Percentiles rank a stretch among this genome's conserved stretches.
phyloP scores from a whole-genome alignment of 805 yeast species.

The Candida nonsorbophila region DNA sequence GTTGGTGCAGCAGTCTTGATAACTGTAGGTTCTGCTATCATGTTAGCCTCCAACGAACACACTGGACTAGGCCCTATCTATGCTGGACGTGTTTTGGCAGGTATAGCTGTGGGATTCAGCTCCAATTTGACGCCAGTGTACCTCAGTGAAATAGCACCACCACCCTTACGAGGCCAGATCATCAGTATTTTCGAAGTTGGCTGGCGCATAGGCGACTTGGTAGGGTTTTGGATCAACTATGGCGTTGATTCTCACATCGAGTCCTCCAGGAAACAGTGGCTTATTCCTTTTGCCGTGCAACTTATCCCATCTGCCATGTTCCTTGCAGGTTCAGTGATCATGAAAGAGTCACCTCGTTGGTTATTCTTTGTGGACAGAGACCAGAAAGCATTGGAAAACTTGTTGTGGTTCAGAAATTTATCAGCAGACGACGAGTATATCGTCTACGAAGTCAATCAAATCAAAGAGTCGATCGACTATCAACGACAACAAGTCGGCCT shows the following conservation, averaged over 20 bases:
- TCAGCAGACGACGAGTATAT: slow-evolving; percentile 30
- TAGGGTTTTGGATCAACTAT: slow-evolving; percentile 12
- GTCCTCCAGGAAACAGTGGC: slow-evolving; percentile 26
- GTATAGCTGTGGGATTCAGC: slow-evolving; percentile 30
- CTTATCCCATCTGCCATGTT: slow-evolving; percentile 32
- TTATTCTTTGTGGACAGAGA: slow-evolving; percentile 22
- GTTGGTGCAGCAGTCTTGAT: slow-evolving; percentile 25
- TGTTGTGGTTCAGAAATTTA: slow-evolving; percentile 29
- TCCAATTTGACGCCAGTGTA: slow-evolving; percentile 34
- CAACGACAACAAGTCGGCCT: slow-evolving; percentile 24
- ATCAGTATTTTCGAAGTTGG: slow-evolving; percentile 30
- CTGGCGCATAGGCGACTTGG: slow-evolving; percentile 35
- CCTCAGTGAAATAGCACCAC: slow-evolving; percentile 29
- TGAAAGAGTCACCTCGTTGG: slow-evolving; percentile 36
- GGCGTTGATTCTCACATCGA: slow-evolving; percentile 5
- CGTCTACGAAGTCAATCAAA: slow-evolving; percentile 30
- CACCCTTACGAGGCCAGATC: slow-evolving; percentile 29
- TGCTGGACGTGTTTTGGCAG: slow-evolving; percentile 32
- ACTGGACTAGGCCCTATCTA: slow-evolving; percentile 31
- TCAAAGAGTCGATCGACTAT: slow-evolving; percentile 24
- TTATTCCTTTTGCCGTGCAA: slow-evolving; percentile 36
- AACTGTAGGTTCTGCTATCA: slow-evolving; percentile 31
- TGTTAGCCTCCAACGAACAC: slow-evolving; percentile 23
- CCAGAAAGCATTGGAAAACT: slow-evolving; percentile 28
- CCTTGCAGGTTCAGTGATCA: slow-evolving; percentile 23